phyloP scores from a whole-genome alignment of 345 rosid genomes.

The Syzygium oleosum region DNA sequence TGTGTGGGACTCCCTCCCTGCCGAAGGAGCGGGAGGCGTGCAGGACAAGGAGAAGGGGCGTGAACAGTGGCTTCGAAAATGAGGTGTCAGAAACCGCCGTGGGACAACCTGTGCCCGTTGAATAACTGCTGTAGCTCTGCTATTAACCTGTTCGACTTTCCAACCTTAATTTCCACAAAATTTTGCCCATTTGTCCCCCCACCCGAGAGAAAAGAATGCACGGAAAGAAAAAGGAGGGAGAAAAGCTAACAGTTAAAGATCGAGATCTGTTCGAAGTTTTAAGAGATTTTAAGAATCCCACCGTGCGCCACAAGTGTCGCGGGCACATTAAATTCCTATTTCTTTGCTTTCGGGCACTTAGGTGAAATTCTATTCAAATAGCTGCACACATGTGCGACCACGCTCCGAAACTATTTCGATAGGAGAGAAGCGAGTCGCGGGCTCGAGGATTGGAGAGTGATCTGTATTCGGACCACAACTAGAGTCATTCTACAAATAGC shows the following conservation, averaged over 20 bases:
- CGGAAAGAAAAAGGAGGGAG: background rate
- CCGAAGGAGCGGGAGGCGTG: background rate
- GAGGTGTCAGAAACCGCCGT: background rate
- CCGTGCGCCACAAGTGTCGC: background rate
- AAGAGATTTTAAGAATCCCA: background rate
- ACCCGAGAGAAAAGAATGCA: background rate
- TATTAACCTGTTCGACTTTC: background rate
- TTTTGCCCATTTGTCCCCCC: background rate
- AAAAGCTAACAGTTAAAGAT: background rate
- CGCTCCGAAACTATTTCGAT: background rate
- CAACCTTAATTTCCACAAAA: background rate
- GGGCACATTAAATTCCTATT: background rate
- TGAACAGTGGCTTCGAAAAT: background rate
- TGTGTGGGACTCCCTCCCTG: background rate
- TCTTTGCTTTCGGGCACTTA: background rate
- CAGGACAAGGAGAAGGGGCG: background rate
- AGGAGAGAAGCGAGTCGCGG: background rate
- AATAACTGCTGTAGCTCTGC: background rate
- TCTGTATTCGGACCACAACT: background rate
- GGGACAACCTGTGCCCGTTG: background rate
- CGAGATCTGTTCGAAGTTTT: background rate
- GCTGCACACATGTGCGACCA: background rate
- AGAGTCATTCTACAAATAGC: background rate
- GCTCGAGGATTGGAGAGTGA: background rate
- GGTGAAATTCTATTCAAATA: background rate